Evolutionary conservation across 2,329 filamentous ascomycete species (phyloP), one percentile per base, ranked within the genome.

Genomic region (Parasarocladium wereldwijsianum): DNA sequence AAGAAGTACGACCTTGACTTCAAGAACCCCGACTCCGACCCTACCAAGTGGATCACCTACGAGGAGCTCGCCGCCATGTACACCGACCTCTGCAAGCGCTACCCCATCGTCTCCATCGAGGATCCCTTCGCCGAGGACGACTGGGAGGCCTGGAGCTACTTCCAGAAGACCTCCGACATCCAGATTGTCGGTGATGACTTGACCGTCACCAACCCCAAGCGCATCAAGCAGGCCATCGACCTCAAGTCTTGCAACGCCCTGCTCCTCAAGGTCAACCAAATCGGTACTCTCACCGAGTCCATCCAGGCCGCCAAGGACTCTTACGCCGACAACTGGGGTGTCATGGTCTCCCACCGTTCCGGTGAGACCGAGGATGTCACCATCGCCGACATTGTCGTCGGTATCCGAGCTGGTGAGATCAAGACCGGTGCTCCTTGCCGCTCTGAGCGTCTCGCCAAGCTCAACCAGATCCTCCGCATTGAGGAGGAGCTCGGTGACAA

Each of bases 1-100:
- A 94, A 96, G 81, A 96, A 96, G 73, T 98, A 98, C 74, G 90
- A 98, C 56, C 73, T 98, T 42, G 90, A 96, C 78, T 98, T 96
- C 83, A 96, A 98, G 83, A 98, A 98, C 76, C 87, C 90, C 51
- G 79, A 96, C 41, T 90, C 80, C 58, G 90, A 98, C 68, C 71
- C 76, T 54, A 71, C 63, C 69, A 96, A 98, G 76, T 96, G 90
- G 90, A 70, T 98, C 69, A 93, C 83, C 46, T 96, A 96, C 64
- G 84, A 96, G 71, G 70, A 98, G 67, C 80, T 98, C 39, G 87
- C 90, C 54, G 76, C 79, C 51, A 66, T 92, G 49, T 96, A 98
- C 77, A 74, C 81, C 58, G 67, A 76, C 26, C 76, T 98, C 38
- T 70, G 72, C 55, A 71, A 76, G 71, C 94, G 93, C 69, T 98